Base-by-base conservation (phyloP, 2,329 filamentous ascomycete species). In the Aureobasidium subglaciale region DNA sequence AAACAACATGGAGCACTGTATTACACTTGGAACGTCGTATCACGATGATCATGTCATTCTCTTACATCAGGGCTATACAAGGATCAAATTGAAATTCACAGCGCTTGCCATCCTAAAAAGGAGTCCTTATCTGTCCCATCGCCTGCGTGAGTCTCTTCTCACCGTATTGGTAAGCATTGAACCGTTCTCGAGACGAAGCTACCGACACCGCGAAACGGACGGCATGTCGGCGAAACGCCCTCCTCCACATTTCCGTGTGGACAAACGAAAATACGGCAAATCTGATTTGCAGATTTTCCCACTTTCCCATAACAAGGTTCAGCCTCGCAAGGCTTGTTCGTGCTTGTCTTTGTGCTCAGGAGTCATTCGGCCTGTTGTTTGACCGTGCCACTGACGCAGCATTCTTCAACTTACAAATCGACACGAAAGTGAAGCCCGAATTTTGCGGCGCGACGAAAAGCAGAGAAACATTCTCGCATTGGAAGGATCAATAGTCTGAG, bases 181-280 rank as follows among this genome's bases (percentile, higher is more conserved):
- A 18, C 27, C 35, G 48, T 52, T 52, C 48, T 40, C 16, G 35
- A 49, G 20, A 2, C 16, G 4, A 2, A 27, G 1, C 9, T 13
- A 5, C 6, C 18, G 3, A 6, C 13, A 3, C 15, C 8, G 2
- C 24, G 7, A 3, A 18, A 24, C 29, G 13, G 43, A 34, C 29
- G 43, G 43, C 32, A 6, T 15, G 30, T 25, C 45, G 32, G 30
- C 45, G 45, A 37, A 37, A 18, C 8, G 32, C 5, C 3, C 6
- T 24, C 48, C 48, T 40, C 34, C 48, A 52, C 48, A 52, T 30
- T 52, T 30, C 48, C 34, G 35, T 52, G 20, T 24, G 18, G 24
- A 25, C 30, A 27, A 38, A 29, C 22, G 16, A 49, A 49, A 38
- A 37, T 37, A 37, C 45, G 45, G 32, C 48, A 52, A 24, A 52